These are phyloP conservation scores for Saxophila tyrrhenica DNA, from an alignment of 495 filamentous ascomycete genomes.

Conservation along the genomic window DNA sequence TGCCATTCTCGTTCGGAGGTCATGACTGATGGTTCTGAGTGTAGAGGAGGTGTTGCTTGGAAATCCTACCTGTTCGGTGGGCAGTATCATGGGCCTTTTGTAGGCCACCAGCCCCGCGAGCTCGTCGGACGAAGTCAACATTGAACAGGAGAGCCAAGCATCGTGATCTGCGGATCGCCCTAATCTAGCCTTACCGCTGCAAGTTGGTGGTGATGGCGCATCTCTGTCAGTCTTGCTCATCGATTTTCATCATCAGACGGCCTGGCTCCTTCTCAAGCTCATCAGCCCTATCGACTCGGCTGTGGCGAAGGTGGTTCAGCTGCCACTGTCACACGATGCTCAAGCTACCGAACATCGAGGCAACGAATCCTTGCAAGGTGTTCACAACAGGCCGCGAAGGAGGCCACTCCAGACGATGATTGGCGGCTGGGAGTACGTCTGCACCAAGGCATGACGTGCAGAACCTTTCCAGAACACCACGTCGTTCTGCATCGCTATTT, in stretches of 20 bases:
- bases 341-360: neutral
- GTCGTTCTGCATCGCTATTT: neutral
- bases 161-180: neutral
- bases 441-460: neutral
- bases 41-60: neutral
- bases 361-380: neutral
- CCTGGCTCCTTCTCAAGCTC: too few relatives aligned
- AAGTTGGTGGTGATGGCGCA: neutral
- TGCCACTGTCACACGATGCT: neutral
- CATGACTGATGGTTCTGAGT: neutral
- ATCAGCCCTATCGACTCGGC: too few relatives aligned
- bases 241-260: too few relatives aligned
- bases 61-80: too few relatives aligned
- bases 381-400: too few relatives aligned
- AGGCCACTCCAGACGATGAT: neutral
- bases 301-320: neutral
- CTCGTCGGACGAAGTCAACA: neutral
- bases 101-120: neutral
- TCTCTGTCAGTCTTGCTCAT: too few relatives aligned
- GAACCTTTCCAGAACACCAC: neutral
- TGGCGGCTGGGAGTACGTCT: neutral
- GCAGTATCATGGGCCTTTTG: too few relatives aligned
- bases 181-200: neutral
- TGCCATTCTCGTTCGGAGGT: neutral
- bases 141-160: neutral